Conservation (phyloP, 306 rosid species). For the Amphicarpaea edgeworthii region DNA sequence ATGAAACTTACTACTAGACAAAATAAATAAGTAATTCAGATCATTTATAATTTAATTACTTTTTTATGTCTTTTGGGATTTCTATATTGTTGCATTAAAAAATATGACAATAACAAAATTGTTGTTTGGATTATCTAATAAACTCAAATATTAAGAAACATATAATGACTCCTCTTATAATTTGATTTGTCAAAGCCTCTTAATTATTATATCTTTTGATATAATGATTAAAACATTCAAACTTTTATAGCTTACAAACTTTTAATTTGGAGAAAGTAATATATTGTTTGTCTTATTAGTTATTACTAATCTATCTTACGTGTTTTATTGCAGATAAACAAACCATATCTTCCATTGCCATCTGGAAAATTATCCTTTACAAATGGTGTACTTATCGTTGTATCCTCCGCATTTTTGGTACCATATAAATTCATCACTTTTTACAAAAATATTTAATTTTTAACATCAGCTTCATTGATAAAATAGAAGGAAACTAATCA, state of each 20-base stretch:
- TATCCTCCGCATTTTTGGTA: constrained; percentile 60
- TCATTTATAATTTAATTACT: not conserved
- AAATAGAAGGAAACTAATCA: not conserved
- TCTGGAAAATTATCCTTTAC: constrained; percentile 59
- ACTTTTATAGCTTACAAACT: not conserved
- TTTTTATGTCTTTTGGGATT: not conserved
- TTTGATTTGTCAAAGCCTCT: not conserved
- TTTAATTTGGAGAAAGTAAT: not conserved
- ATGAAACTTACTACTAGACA: not conserved
- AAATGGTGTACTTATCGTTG: constrained; percentile 49
- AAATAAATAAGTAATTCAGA: not conserved
- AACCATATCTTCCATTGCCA: constrained; percentile 64
- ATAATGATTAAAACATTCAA: not conserved
- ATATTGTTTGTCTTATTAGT: not conserved
- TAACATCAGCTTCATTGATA: not conserved
- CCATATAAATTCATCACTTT: not conserved
- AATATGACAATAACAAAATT: not conserved
- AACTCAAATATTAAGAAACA: too few relatives aligned
- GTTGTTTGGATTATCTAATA: not conserved
- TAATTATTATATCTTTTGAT: not conserved
- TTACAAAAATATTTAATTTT: not conserved
- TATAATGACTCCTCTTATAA: not conserved
- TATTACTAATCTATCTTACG: not conserved
- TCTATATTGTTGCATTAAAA: not conserved
- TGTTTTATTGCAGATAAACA: constrained; percentile 69